Base-by-base conservation (phyloP, 129 eudicot species). In the Tanacetum coccineum region DNA sequence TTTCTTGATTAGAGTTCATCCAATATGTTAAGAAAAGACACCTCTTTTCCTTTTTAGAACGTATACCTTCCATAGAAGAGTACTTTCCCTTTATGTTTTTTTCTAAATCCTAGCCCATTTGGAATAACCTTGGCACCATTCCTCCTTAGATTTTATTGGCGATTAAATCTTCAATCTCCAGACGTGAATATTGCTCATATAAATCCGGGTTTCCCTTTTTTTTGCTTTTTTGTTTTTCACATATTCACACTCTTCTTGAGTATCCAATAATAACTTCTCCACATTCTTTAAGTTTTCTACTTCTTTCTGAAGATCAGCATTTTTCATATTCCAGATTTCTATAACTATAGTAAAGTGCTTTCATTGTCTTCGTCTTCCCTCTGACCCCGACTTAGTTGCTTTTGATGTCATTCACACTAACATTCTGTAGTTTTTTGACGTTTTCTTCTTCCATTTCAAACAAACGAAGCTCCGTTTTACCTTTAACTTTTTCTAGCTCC, bases 1-100 rank as follows among this genome's bases (percentile, higher is more conserved):
- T 81, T 72, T 81, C 87, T 76, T 78, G 86, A 81, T 79, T 77
- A 68, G n/a, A 88, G 79, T 62, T 56, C 82, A 58, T 88, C 87
- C 55, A 88, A 45, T n/a, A 56, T 88, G 89, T 64, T 80, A 78
- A 53, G 83, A n/a, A 76, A 19, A 85, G 66, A 55, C 70, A 58
- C 74, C n/a, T n/a, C n/a, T n/a, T 74, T 83, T 76, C 85, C 90
- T 71, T 78, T 81, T n/a, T n/a, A n/a, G 26, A 73, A 61, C 66
- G 80, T 46, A 70, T 81, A 6, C 76, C 82, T 59, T 83, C 85
- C 74, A 81, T 64, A 5, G 81, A 74, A 72, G 72, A 57, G 49
- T 85, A 62, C 13, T 74, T 77, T 72, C 66, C 87, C n/a, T n/a
- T n/a, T n/a, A n/a, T n/a, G n/a, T n/a, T n/a, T n/a, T n/a, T n/a